Base-by-base conservation (phyloP, 257 asterid species). In the Ajuga chamaepitys region DNA sequence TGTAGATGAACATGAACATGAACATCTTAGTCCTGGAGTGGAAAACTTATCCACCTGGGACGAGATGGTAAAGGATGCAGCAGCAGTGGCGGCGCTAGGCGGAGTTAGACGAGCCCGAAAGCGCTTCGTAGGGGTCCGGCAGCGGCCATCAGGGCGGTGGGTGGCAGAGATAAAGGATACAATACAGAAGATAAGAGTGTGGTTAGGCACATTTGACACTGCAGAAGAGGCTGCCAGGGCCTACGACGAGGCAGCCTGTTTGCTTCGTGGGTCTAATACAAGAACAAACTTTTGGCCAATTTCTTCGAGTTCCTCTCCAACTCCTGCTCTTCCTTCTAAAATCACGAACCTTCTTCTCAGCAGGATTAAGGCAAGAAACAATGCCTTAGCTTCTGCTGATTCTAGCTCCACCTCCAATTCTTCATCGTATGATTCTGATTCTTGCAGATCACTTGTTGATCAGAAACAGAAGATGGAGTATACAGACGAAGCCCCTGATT, bases 101-200 rank as follows among this genome's bases (percentile, higher is more conserved):
- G 89, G 87, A 5, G 81, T 56, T 0, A 48, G 83, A 16, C 78
- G 80, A 25, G 82, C 85, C 2, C 70, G 82, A 24, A 86, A 89
- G 71, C 70, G 86, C 20, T 89, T 87, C 8, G 95, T 89, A 4
- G 93, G 95, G 1, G 93, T 87, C 21, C 77, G 95, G 21, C 95
- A 87, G 67, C 74, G 93, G 73, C 95, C 90, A 0, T 87, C 95
- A 2, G 95, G 95, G 53, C 83, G 89, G 47, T 87, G 95, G 95
- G 95, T 87, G 66, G 93, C 95, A 1, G 95, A 87, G 82, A 87
- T 87, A 13, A 87, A 87, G 62, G 92, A 87, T 61, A 87, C 95
- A 17, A 87, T 83, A 44, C 95, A 87, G 34, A 85, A 87, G 71
- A 87, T 87, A 45, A 76, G 95, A 51, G 89, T 87, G 71, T 87